Conservation (phyloP, 441 rosid genomes). For the Mallotus japonicus region DNA sequence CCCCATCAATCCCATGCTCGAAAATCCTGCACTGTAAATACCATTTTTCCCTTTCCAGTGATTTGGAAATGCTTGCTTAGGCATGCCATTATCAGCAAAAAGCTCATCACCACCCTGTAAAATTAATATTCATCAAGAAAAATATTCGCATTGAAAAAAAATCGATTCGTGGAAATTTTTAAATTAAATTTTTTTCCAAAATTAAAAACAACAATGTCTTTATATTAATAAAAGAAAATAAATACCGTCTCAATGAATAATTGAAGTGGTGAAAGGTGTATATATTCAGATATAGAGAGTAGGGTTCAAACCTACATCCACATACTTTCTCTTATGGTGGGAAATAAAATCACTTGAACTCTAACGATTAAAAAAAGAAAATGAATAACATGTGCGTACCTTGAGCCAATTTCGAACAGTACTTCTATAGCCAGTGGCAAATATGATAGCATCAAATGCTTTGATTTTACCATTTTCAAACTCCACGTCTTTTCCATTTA, state of each 20-base stretch:
- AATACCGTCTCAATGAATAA: too few relatives aligned
- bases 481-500: slow-evolving; percentile 26
- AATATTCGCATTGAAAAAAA: too few relatives aligned
- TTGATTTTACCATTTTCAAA: slow-evolving; percentile 30
- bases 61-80: slow-evolving; percentile 24
- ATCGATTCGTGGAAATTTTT: too few relatives aligned
- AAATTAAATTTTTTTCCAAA: neutral
- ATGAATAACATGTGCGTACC: slow-evolving; percentile 32
- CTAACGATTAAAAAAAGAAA: too few relatives aligned
- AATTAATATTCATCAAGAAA: neutral
- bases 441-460: slow-evolving; percentile 35
- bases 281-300: too few relatives aligned
- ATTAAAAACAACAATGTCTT: neutral
- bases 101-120: slow-evolving; percentile 27
- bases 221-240: neutral
- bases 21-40: slow-evolving; percentile 42
- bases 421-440: slow-evolving; percentile 55
- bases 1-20: slow-evolving; percentile 40
- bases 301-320: too few relatives aligned
- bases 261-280: too few relatives aligned
- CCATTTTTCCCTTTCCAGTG: slow-evolving; percentile 53
- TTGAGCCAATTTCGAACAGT: slow-evolving; percentile 47
- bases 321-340: too few relatives aligned
- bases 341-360: too few relatives aligned
- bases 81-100: slow-evolving; percentile 42